Base-by-base conservation (phyloP, 1,284 basidiomycete genomes). In the Prillingera fragicola region DNA sequence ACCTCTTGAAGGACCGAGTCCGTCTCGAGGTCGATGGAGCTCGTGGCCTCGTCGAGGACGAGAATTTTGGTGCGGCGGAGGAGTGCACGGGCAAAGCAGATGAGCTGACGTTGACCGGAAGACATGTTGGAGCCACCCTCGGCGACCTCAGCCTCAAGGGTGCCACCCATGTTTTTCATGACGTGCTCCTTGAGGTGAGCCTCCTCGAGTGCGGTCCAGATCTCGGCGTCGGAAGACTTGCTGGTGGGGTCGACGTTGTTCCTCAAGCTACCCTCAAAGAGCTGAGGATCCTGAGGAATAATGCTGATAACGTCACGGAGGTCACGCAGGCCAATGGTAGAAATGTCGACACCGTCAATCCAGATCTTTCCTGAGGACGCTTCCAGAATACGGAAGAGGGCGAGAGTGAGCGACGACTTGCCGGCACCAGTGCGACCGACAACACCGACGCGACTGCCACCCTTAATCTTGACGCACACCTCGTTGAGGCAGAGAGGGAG, bases 341-440 rank as follows among this genome's bases (percentile, higher is more conserved):
- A 78, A 52, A 91, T 85, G 63, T 92, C 87, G 5, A 90, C 76
- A 5, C 81, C 84, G 64, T 96, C 89, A 39, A 95, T 85, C 10
- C 77, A 59, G 42, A 98, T 91, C 2, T 78, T 78, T 8, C 92
- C 94, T 34, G 76, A 74, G 0, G 78, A 74, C 0, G 87, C 83
- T 65, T 97, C 92, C 48, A 94, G 80, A 56, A 94, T 85, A 2
- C 68, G 60, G 56, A 73, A 71, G 8, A 73, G 60, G 5, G 68
- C 75, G 26, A 78, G 67, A 36, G 81, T 75, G 48, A 91, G 78
- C 3, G 85, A 85, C 22, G 82, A 85, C 72, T 95, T 95, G 50
- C 91, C 91, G n/a, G 88, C 86, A 2, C 92, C 53, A 1, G 92
- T 96, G 48, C 91, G 74, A 2, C 91, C 91, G 59, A 82, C 83